These are phyloP conservation scores for Boletellus emodensis DNA, from an alignment of 768 basidiomycete species.

Conservation along the genomic window DNA sequence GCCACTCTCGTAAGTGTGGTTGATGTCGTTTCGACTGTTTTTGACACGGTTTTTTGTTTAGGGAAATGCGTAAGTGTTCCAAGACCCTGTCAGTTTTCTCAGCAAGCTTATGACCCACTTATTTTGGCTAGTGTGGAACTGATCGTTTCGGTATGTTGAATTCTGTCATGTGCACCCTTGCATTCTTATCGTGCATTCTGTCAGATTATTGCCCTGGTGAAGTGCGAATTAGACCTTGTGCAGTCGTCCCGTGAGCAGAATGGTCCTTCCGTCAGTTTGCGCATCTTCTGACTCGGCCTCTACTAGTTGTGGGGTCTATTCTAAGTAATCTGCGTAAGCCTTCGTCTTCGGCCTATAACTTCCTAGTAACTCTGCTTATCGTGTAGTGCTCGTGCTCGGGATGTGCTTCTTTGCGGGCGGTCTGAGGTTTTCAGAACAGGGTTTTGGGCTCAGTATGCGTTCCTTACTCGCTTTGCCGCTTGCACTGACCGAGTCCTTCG, in stretches of 20 bases:
- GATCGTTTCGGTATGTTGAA: constrained; percentile 58
- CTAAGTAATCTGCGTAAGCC: constrained; percentile 66
- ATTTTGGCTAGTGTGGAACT: constrained; percentile 42
- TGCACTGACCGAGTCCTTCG: not conserved
- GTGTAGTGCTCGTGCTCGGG: constrained; percentile 74
- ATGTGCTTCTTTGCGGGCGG: constrained; percentile 86
- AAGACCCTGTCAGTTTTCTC: not conserved
- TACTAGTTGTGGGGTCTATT: constrained; percentile 74
- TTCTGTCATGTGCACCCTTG: not conserved
- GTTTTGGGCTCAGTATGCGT: constrained; percentile 62
- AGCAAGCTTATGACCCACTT: not conserved
- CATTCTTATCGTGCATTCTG: not conserved
- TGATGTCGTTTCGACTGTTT: not conserved
- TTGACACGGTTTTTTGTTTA: constrained; percentile 2
- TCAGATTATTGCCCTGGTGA: constrained; percentile 75
- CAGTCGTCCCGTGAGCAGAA: constrained; percentile 65
- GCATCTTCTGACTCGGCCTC: not conserved
- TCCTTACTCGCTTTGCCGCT: not conserved
- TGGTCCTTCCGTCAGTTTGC: not conserved
- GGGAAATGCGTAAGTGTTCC: constrained; percentile 30
- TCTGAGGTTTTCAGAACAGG: constrained; percentile 71
- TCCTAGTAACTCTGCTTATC: not conserved
- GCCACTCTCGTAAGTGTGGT: constrained; percentile 63
- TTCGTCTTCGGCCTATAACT: not conserved
- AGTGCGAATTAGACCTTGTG: constrained; percentile 77